These are phyloP conservation scores for Gaeumannomyces tritici DNA, from an alignment of 2,329 filamentous ascomycete species.

Conservation along the genomic window DNA sequence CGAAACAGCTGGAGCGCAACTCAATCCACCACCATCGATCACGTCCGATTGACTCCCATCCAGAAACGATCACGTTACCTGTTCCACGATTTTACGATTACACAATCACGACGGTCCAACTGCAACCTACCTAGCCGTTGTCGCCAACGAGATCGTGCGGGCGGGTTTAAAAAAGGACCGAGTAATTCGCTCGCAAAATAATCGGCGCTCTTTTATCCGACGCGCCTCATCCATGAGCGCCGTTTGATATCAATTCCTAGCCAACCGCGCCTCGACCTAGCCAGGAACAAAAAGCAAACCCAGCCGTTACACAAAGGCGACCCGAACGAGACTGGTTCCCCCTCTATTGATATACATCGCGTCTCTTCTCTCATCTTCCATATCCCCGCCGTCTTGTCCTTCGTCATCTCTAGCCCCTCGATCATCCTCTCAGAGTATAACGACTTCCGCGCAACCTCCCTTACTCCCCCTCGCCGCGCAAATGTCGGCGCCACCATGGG, in stretches of 20 bases:
- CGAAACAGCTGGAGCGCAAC: background rate
- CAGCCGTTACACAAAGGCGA: background rate
- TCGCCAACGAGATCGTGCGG: background rate
- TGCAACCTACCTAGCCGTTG: background rate
- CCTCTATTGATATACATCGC: background rate
- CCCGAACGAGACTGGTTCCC: background rate
- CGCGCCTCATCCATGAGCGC: background rate
- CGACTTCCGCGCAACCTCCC: constrained; percentile 21
- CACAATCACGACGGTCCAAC: background rate
- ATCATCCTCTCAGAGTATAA: background rate
- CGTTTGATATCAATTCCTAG: background rate
- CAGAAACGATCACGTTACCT: background rate
- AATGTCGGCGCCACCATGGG: constrained; percentile 52
- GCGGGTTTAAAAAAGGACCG: background rate
- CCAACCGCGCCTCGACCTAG: background rate
- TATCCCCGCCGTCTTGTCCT: background rate
- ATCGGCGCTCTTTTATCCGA: background rate
- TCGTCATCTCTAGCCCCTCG: background rate
- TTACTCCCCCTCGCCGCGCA: constrained; percentile 11
- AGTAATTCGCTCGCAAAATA: background rate
- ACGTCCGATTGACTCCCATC: background rate
- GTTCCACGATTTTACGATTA: background rate
- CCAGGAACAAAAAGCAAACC: background rate
- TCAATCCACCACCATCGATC: background rate
- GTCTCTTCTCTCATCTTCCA: background rate